Evolutionary conservation across 345 rosid genomes (phyloP).

Genomic region (Draba incana): DNA sequence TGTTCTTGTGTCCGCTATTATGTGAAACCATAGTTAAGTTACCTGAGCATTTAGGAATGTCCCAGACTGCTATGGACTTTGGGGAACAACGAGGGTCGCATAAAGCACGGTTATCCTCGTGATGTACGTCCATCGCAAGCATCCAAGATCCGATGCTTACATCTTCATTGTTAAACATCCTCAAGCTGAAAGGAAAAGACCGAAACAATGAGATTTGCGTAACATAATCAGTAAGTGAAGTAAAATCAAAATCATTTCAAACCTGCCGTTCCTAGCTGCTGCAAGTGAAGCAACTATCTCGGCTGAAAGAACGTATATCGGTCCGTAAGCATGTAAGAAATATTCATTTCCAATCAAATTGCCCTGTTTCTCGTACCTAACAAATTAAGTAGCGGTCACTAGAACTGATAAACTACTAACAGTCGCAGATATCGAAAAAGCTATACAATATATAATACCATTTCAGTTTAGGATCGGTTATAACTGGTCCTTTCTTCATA

Average conservation of each 20-base stretch:
- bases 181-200: slow-evolving; percentile 53
- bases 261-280: slow-evolving; percentile 75
- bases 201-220: slow-evolving; percentile 1
- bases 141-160: slow-evolving; percentile 94
- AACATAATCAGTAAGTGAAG: neutral
- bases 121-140: slow-evolving; percentile 83
- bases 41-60: slow-evolving; percentile 92
- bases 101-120: slow-evolving; percentile 75
- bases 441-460: slow-evolving; percentile 45
- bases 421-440: neutral
- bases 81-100: slow-evolving; percentile 81
- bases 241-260: slow-evolving; percentile 22
- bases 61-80: slow-evolving; percentile 84
- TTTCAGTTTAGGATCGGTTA: slow-evolving; percentile 75
- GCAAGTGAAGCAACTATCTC: slow-evolving; percentile 75
- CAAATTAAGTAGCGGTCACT: slow-evolving; percentile 18
- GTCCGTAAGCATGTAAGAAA: slow-evolving; percentile 83
- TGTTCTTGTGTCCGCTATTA: neutral
- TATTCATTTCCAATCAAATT: slow-evolving; percentile 77
- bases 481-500: slow-evolving; percentile 91
- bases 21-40: slow-evolving; percentile 19
- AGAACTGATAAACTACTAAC: slow-evolving; percentile 9
- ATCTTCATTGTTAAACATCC: slow-evolving; percentile 91
- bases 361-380: slow-evolving; percentile 84
- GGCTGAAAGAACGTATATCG: slow-evolving; percentile 70